Base-by-base conservation (phyloP, 2,329 filamentous ascomycete species). In the Hypocreales sp. region DNA sequence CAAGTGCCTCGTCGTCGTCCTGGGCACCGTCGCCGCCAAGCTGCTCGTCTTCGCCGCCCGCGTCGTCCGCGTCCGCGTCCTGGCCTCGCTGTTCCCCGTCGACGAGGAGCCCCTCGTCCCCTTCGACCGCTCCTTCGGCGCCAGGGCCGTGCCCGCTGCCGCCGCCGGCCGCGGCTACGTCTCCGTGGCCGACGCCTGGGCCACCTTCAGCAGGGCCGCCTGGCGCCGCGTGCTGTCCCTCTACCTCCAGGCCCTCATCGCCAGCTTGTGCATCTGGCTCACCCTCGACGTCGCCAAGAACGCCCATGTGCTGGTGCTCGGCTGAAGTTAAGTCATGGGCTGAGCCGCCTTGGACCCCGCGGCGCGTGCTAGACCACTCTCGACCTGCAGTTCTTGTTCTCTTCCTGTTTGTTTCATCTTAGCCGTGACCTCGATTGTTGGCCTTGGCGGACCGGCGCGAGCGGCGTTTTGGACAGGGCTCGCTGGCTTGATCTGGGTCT, bases 91-190 rank as follows among this genome's bases (percentile, higher is more conserved):
- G 40, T 71, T 95, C 3, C 71, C 83, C 1, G 76, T 82, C 32
- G 74, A 81, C 12, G 68, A 84, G 38, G 78, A 92, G 55, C 73
- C 81, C 15, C 79, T 94, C 37, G 75, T 95, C 20, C 77, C 82
- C 18, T 93, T 95, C 43, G 87, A 95, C 60, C 79, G 84, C 37
- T 77, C 76, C 17, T 92, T 92, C 44, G 71, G 67, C 36, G 81
- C 81, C 40, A 78, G 74, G 46, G 70, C 87, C 16, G 70, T 77
- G 37, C 74, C 80, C n/a, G 67, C 70, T 33, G 64, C 83, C 26
- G 60, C 83, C n/a, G 75, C 72, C 32, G 81, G 79, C 29, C 68
- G 64, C 36, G 79, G 81, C 38, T 73, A 70, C 38, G 64, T 81
- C 35, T 69, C 77, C 22, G 66, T 87, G 43, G 49, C 68, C 26